Percentiles rank a stretch among this genome's conserved stretches.
phyloP scores from a whole-genome alignment of 2,329 filamentous ascomycete genomes.

The Pyrenochaeta sp. region DNA sequence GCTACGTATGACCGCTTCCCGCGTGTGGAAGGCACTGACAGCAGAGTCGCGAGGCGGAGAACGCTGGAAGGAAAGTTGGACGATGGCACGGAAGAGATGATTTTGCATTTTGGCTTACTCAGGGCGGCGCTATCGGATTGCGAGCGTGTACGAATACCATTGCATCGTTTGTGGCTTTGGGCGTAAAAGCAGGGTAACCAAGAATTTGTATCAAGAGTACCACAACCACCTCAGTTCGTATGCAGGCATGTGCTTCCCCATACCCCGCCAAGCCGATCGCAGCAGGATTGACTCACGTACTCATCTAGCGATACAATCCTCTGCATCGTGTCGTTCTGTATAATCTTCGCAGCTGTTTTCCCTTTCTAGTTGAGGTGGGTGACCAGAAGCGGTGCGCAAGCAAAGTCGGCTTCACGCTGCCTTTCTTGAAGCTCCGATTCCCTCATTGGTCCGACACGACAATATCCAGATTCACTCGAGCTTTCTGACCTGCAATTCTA shows the following conservation, averaged over 20 bases:
- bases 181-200: constrained; percentile 4
- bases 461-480: background rate
- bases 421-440: background rate
- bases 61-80: background rate
- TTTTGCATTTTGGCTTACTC: constrained; percentile 1
- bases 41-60: background rate
- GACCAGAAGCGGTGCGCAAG: background rate
- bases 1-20: constrained; percentile 27
- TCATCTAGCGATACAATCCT: background rate
- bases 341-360: too few relatives aligned
- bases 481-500: background rate
- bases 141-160: constrained; percentile 8
- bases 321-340: background rate
- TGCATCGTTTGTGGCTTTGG: background rate
- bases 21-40: background rate
- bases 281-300: background rate
- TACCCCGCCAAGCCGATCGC: background rate
- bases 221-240: background rate
- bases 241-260: constrained; percentile 1
- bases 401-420: background rate
- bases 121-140: constrained; percentile 11
- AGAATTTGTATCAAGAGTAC: constrained; percentile 1
- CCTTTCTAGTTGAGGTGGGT: background rate
- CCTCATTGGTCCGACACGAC: background rate
- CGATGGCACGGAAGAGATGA: background rate